These are phyloP conservation scores for Galeopsis tetrahit DNA, from an alignment of 257 asterid genomes.

Conservation along the genomic window DNA sequence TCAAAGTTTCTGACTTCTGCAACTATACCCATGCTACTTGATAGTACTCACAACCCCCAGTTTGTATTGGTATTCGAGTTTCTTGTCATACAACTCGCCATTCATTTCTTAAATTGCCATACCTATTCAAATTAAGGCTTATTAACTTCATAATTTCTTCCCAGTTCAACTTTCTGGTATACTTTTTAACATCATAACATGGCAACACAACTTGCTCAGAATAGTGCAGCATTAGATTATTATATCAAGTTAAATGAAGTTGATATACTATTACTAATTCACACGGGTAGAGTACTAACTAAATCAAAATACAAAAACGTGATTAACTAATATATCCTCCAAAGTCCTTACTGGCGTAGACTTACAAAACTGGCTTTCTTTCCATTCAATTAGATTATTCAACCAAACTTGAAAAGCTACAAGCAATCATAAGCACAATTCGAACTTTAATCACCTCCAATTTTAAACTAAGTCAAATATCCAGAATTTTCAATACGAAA, in stretches of 20 bases:
- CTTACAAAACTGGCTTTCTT: background rate
- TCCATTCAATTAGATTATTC: slow-evolving; percentile 11
- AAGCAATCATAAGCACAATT: slow-evolving; percentile 10
- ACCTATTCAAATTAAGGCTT: slow-evolving; percentile 7
- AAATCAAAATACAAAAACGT: background rate
- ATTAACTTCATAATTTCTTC: background rate
- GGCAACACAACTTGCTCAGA: slow-evolving; percentile 17
- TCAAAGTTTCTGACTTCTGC: background rate
- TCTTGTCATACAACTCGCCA: background rate
- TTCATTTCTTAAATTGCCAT: background rate
- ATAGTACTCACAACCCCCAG: slow-evolving; percentile 3
- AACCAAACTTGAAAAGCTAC: slow-evolving; percentile 23
- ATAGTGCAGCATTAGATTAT: background rate
- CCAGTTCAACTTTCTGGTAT: slow-evolving; percentile 4
- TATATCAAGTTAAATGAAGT: background rate
- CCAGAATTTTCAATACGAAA: slow-evolving; percentile 8
- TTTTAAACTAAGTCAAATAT: background rate
- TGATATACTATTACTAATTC: slow-evolving; percentile 10
- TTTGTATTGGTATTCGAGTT: background rate
- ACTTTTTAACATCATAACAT: background rate
- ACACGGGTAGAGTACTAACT: background rate
- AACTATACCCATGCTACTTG: background rate
- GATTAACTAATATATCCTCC: slow-evolving; percentile 12
- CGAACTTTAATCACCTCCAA: background rate
- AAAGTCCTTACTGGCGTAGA: slow-evolving; percentile 19